phyloP scores from a whole-genome alignment of 2,329 filamentous ascomycete genomes.

The Botrytis sinoallii region DNA sequence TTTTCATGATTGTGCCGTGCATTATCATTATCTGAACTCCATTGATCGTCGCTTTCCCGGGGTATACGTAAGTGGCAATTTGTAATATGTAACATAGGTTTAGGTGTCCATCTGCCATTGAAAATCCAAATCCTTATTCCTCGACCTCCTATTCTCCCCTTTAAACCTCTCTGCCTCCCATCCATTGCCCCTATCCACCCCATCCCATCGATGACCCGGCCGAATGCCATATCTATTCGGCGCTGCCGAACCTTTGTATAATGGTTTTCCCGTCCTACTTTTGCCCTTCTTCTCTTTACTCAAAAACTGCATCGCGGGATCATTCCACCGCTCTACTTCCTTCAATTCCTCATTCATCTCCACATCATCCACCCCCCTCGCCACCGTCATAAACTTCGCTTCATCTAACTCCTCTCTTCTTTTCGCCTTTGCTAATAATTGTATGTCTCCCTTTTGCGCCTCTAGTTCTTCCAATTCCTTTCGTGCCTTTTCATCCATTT shows the following conservation, averaged over 20 bases:
- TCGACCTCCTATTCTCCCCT: slow-evolving; percentile 72
- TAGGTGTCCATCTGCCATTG: slow-evolving; percentile 96
- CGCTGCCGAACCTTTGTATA: slow-evolving; percentile 75
- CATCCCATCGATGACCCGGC: slow-evolving; percentile 94
- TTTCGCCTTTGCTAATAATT: slow-evolving; percentile 64
- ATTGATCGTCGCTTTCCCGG: neutral
- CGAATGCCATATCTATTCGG: slow-evolving; percentile 93
- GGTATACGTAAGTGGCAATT: neutral
- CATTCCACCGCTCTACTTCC: slow-evolving; percentile 80
- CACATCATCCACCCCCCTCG: slow-evolving; percentile 77
- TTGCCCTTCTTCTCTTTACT: slow-evolving; percentile 41
- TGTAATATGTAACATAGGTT: slow-evolving; percentile 51
- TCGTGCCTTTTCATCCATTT: slow-evolving; percentile 66
- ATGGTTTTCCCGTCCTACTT: slow-evolving; percentile 32
- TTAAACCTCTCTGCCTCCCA: slow-evolving; percentile 94
- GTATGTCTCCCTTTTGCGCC: slow-evolving; percentile 79
- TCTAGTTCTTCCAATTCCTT: slow-evolving; percentile 65
- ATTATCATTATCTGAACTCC: slow-evolving; percentile 2
- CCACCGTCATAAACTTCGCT: slow-evolving; percentile 77
- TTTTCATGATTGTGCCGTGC: neutral
- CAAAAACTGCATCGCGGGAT: slow-evolving; percentile 83
- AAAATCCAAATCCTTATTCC: slow-evolving; percentile 79
- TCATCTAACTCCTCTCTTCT: slow-evolving; percentile 70
- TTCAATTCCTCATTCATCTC: slow-evolving; percentile 82
- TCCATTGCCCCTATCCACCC: slow-evolving; percentile 88